A percentile compares a stretch with the other conserved stretches of the same genome.
Conservation (phyloP, 495 filamentous ascomycete species). For the Astrothelium macrocarpum region DNA sequence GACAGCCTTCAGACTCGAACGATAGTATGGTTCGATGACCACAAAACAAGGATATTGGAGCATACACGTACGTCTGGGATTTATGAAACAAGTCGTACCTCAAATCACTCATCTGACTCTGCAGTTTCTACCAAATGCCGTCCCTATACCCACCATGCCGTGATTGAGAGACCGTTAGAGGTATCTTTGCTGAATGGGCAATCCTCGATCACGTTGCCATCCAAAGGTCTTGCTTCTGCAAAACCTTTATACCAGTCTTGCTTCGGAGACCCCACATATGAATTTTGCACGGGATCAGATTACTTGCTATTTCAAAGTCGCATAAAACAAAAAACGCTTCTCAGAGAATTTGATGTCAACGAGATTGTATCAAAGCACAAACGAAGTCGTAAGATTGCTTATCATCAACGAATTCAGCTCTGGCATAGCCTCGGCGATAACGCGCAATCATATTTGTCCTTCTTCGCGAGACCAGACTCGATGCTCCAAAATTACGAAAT, state of each 20-base stretch:
- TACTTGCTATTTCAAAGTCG: not conserved
- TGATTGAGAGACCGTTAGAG: not conserved
- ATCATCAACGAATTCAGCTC: not conserved
- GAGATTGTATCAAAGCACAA: not conserved
- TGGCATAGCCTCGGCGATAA: not conserved
- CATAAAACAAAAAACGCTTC: not conserved
- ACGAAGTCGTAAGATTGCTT: not conserved
- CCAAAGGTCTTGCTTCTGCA: not conserved
- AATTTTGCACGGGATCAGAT: not conserved
- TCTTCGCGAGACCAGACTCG: not conserved
- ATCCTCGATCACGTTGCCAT: not conserved
- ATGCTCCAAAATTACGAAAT: not conserved
- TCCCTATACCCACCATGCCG: slow-evolving; percentile 6
- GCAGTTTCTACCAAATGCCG: slow-evolving; percentile 3
- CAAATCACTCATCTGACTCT: not conserved
- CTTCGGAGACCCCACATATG: too few species aligned
- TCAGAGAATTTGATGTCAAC: slow-evolving; percentile 6
- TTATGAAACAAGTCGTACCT: not conserved
- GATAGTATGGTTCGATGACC: not conserved
- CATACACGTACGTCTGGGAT: not conserved
- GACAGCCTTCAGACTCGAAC: not conserved
- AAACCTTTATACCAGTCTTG: too few species aligned
- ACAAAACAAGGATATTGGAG: not conserved
- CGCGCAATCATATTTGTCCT: not conserved
- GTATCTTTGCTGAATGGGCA: not conserved